Base-by-base conservation (phyloP, 2,329 filamentous ascomycete genomes). In the Pseudocercospora pini-densiflorae region DNA sequence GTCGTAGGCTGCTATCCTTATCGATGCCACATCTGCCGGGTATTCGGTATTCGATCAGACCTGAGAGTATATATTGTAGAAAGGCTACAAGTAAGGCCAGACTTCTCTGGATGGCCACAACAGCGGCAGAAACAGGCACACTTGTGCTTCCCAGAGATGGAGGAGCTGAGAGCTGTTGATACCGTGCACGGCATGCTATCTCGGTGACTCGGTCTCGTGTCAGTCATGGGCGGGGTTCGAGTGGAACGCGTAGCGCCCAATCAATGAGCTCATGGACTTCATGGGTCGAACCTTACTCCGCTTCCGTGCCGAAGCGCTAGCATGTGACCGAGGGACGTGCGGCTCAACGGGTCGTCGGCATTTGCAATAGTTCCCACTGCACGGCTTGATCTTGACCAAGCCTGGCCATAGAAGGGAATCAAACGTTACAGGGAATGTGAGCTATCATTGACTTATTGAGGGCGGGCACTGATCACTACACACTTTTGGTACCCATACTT, bases 1-100 rank as follows among this genome's bases (percentile, higher is more conserved):
- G 33, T 40, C n/a, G 55, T 43, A 58, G 55, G 31, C 31, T 58
- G 31, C 55, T 40, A 27, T 58, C 29, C 55, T 58, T 58, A 58
- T 58, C 55, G 55, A 58, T 58, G 31, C 55, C 55, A 40, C 54
- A 58, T 58, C 55, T 36, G 55, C 55, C 31, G 55, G 33, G 55
- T 21, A 16, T 10, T 40, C 31, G 31, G 29, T 23, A 16, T 21
- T 16, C 10, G 31, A 12, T 21, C 2, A 19, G 14, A 23, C 12
- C 5, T 23, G 21, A 14, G 31, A 36, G 31, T 10, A 16, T 7
- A n/a, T 43, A 3, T 2, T 16, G 1, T 43, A 43, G 16, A 43
- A 43, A 10, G 7, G 31, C 29, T 57, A 16, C 16, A 57, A 33
- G 27, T 5, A 14, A 31, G 33, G 1, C 12, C 7, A 14, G n/a